phyloP scores from a whole-genome alignment of 257 asterid species.

The Coffea canephora region DNA sequence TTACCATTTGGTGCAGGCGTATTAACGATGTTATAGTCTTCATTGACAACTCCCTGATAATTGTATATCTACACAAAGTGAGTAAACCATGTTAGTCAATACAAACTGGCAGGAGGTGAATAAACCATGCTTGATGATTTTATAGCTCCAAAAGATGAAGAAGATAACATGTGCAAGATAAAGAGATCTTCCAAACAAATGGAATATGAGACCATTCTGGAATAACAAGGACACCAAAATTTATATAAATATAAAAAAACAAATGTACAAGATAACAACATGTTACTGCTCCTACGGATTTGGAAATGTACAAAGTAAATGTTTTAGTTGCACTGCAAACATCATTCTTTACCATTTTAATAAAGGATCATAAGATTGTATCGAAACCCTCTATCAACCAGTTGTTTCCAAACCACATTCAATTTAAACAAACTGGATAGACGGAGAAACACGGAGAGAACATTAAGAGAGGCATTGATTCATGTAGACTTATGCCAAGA shows the following conservation, averaged over 20 bases:
- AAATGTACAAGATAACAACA: neutral
- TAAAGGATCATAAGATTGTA: neutral
- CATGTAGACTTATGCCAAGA: neutral
- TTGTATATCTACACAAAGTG: conserved; percentile 59
- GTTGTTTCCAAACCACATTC: neutral
- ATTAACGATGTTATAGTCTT: conserved; percentile 81
- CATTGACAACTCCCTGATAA: conserved; percentile 88
- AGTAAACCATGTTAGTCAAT: conserved; percentile 21
- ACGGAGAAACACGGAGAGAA: neutral
- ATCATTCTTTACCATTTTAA: neutral
- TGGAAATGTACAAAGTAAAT: neutral
- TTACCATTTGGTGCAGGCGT: conserved; percentile 91
- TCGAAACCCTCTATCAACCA: neutral
- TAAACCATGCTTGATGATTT: neutral
- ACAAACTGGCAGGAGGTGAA: neutral
- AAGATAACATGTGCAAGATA: neutral
- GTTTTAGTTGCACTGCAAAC: conserved; percentile 5
- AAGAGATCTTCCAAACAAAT: neutral
- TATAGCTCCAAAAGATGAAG: neutral
- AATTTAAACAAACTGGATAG: neutral
- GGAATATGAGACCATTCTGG: neutral
- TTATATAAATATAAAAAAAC: neutral
- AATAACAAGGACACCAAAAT: neutral
- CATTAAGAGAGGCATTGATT: neutral
- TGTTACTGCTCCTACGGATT: neutral